These are phyloP conservation scores for Boletus smithii DNA, from an alignment of 1,284 basidiomycete species.

Conservation along the genomic window DNA sequence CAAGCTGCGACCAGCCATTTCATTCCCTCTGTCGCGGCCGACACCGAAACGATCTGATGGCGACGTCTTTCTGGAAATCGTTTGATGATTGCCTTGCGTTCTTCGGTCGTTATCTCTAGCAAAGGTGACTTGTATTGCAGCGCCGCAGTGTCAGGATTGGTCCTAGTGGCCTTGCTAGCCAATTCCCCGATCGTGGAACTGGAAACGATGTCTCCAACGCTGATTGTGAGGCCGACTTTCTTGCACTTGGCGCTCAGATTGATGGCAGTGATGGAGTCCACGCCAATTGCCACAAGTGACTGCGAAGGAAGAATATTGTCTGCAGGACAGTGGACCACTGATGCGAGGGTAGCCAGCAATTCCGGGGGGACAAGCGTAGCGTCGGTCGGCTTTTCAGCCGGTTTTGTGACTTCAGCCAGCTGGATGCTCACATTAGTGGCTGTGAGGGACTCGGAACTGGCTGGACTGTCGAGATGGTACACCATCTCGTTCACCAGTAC, in stretches of 20 bases:
- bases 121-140: conserved; percentile 3
- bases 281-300: conserved; percentile 41
- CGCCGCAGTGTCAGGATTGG: background rate
- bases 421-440: background rate
- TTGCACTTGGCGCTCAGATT: conserved; percentile 42
- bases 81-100: conserved; percentile 13
- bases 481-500: conserved; percentile 31
- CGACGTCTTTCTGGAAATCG: conserved; percentile 13
- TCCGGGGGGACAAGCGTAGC: conserved; percentile 9
- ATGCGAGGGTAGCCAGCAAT: conserved; percentile 25
- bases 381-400: background rate
- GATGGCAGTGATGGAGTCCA: conserved; percentile 55
- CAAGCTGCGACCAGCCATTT: conserved; percentile 44
- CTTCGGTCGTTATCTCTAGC: conserved; percentile 13
- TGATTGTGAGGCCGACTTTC: conserved; percentile 36
- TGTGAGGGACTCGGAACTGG: conserved; percentile 8
- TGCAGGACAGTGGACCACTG: conserved; percentile 21
- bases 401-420: background rate
- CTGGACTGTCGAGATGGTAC: conserved; percentile 23
- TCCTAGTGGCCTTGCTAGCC: conserved; percentile 17
- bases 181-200: conserved; percentile 41
- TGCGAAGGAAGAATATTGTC: conserved; percentile 33
- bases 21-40: conserved; percentile 17
- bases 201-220: conserved; percentile 41
- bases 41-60: conserved; percentile 10